A percentile compares a stretch with the other conserved stretches of the same genome.
Conservation (phyloP, 805 yeast species). For the Saturnispora saitoi region DNA sequence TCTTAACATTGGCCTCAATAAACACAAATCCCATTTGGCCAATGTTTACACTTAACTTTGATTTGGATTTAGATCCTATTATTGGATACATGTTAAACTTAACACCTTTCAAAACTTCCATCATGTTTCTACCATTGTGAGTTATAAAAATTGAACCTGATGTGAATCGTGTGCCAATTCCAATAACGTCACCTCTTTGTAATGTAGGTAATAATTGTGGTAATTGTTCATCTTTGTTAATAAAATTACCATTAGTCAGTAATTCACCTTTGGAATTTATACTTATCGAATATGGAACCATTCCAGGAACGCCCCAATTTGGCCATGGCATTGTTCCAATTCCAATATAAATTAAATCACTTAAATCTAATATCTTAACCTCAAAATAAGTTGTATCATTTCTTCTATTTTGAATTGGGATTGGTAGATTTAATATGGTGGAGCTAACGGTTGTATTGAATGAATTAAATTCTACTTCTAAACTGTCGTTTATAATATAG, state of each 20-base stretch:
- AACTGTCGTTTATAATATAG: slow-evolving; percentile 25
- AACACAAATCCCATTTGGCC: slow-evolving; percentile 88
- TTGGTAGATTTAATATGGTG: slow-evolving; percentile 26
- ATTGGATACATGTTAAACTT: slow-evolving; percentile 46
- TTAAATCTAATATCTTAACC: slow-evolving; percentile 38
- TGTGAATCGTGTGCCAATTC: slow-evolving; percentile 42
- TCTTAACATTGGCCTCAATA: slow-evolving; percentile 73
- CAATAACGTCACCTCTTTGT: slow-evolving; percentile 45
- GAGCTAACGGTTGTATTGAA: slow-evolving; percentile 14
- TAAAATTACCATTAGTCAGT: slow-evolving; percentile 39
- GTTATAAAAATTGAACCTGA: slow-evolving; percentile 46
- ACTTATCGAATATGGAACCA: slow-evolving; percentile 58
- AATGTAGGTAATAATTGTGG: slow-evolving; percentile 42
- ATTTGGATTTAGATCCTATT: slow-evolving; percentile 41
- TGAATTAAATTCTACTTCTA: slow-evolving; percentile 26
- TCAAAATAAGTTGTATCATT: slow-evolving; percentile 61
- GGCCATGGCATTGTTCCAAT: slow-evolving; percentile 69
- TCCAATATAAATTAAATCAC: slow-evolving; percentile 48
- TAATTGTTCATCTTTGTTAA: slow-evolving; percentile 31
- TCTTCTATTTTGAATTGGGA: slow-evolving; percentile 29
- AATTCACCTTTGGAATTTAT: slow-evolving; percentile 68
- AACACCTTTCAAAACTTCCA: slow-evolving; percentile 43
- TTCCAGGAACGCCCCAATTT: slow-evolving; percentile 66
- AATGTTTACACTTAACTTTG: slow-evolving; percentile 54
- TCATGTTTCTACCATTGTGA: slow-evolving; percentile 44